Conservation (phyloP, 2,329 filamentous ascomycete species). For the Aspergillus piperis region DNA sequence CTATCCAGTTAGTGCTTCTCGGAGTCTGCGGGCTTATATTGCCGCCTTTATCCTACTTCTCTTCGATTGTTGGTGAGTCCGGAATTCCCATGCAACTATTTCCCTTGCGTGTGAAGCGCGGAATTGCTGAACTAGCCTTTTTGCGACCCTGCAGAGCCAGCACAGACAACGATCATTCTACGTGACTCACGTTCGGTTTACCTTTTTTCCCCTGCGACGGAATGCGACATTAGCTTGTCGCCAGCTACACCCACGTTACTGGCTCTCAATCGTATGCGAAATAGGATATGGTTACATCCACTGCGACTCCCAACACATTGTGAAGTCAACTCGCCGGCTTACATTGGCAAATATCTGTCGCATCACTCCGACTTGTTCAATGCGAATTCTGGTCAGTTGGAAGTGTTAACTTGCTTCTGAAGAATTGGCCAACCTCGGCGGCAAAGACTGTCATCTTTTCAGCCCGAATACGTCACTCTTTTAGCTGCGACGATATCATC, state of each 20-base stretch:
- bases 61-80: background rate
- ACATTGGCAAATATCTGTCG: background rate
- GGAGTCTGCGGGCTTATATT: background rate
- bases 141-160: background rate
- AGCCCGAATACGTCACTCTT: background rate
- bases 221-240: background rate
- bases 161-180: background rate
- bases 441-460: background rate
- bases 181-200: background rate
- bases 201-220: background rate
- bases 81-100: background rate
- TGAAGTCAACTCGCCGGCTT: background rate
- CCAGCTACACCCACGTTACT: background rate
- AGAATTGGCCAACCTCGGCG: background rate
- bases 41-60: background rate
- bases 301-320: background rate
- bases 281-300: background rate
- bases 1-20: background rate
- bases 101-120: background rate
- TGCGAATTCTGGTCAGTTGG: constrained; percentile 2
- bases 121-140: background rate
- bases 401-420: background rate
- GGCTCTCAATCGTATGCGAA: background rate
- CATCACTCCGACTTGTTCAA: background rate
- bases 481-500: background rate